A percentile compares a stretch with the other conserved stretches of the same genome.
phyloP scores from a whole-genome alignment of 106 monocot species.

The Alisma plantagoaquatica region DNA sequence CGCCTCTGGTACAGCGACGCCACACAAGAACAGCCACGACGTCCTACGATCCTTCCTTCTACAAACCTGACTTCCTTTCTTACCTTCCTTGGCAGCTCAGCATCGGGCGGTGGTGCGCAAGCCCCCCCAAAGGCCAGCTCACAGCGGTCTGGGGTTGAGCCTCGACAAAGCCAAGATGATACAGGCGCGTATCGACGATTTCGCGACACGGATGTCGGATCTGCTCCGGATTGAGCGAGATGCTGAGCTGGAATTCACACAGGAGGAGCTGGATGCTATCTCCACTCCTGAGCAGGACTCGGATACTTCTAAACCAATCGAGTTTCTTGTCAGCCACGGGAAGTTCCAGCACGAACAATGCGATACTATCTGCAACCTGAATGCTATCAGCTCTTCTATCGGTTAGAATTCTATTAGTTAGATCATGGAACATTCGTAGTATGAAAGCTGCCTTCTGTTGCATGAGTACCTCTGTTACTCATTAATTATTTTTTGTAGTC shows the following conservation, averaged over 20 bases:
- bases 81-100: conserved; percentile 44
- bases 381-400: conserved; percentile 80
- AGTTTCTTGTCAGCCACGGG: conserved; percentile 91
- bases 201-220: conserved; percentile 80
- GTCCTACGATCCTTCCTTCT: background rate
- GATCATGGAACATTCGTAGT: too few relatives aligned
- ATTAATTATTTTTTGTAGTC: too few relatives aligned
- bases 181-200: conserved; percentile 58
- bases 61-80: too few relatives aligned
- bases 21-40: too few relatives aligned
- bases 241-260: conserved; percentile 90
- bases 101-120: conserved; percentile 68
- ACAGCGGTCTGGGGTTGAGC: conserved; percentile 54
- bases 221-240: conserved; percentile 90
- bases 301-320: conserved; percentile 53
- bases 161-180: conserved; percentile 54
- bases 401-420: conserved; percentile 57
- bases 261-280: conserved; percentile 90
- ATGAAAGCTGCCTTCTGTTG: too few relatives aligned
- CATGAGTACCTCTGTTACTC: too few relatives aligned
- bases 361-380: conserved; percentile 93
- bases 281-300: conserved; percentile 43
- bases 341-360: conserved; percentile 93
- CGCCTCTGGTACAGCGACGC: conserved; percentile 41
- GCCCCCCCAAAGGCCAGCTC: conserved; percentile 31